Percentiles rank a stretch among this genome's conserved stretches.
Conservation (phyloP, 148 eudicot genomes). For the Fagopyrum homotropicum region DNA sequence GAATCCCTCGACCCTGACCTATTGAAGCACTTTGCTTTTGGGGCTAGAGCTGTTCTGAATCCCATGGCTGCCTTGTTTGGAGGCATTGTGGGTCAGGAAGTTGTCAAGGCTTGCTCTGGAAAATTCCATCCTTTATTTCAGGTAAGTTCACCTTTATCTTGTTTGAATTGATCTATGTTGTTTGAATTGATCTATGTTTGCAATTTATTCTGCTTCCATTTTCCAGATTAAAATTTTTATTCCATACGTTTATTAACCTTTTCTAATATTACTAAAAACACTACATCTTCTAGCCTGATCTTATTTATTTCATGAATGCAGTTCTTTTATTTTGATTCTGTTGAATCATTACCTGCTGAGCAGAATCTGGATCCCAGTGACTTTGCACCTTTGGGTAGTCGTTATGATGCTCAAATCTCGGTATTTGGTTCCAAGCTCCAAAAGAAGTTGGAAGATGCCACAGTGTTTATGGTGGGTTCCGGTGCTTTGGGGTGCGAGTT, state of each 20-base stretch:
- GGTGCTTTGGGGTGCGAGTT: constrained; percentile 97
- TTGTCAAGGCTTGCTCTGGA: constrained; percentile 95
- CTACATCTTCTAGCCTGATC: background rate
- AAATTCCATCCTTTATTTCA: constrained; percentile 92
- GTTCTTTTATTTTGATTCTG: constrained; percentile 95
- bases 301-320: constrained; percentile 23
- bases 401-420: constrained; percentile 92
- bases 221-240: background rate
- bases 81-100: constrained; percentile 91
- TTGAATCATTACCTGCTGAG: constrained; percentile 80
- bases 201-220: background rate
- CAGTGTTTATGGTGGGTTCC: constrained; percentile 73
- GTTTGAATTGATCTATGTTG: background rate
- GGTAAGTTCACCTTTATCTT: constrained; percentile 30
- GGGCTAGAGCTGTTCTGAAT: constrained; percentile 85
- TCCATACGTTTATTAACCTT: background rate
- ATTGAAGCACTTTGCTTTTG: constrained; percentile 67
- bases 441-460: constrained; percentile 77
- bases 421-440: constrained; percentile 85
- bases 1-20: constrained; percentile 68
- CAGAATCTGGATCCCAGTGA: constrained; percentile 61
- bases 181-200: background rate
- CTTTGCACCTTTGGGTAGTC: constrained; percentile 56
- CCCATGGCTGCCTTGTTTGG: constrained; percentile 99
- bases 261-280: background rate